Conservation (phyloP, 495 filamentous ascomycete species). For the Letharia lupina region DNA sequence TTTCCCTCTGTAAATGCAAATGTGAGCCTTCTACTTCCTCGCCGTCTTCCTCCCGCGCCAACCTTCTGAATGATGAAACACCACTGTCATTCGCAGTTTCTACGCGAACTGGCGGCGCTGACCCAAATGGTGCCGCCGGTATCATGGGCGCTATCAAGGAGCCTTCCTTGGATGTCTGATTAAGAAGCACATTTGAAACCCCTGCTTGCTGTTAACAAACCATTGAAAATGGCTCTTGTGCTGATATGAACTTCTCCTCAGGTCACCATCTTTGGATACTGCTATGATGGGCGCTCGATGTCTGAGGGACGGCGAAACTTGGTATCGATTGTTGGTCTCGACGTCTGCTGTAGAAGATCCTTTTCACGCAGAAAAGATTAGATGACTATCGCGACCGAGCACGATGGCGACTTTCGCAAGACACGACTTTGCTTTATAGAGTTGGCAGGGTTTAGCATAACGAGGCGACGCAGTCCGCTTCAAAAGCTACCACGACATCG, state of each 20-base stretch:
- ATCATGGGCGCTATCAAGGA: neutral
- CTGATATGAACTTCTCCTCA: neutral
- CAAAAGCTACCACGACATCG: neutral
- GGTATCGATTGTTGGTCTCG: neutral
- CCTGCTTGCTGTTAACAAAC: neutral
- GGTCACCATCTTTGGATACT: neutral
- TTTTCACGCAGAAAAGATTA: neutral
- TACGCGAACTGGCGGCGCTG: neutral
- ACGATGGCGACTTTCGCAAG: neutral
- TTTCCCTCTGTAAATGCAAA: neutral
- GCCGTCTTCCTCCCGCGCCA: neutral
- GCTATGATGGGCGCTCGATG: neutral
- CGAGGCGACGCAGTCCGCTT: neutral
- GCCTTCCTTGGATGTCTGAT: conserved; percentile 2
- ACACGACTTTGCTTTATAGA: neutral
- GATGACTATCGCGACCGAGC: neutral
- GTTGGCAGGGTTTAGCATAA: neutral
- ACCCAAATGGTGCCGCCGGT: neutral
- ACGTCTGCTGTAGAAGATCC: neutral
- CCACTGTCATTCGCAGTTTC: neutral
- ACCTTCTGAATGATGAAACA: neutral
- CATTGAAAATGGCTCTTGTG: neutral
- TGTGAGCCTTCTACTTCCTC: neutral
- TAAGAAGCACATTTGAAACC: neutral
- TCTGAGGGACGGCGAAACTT: neutral